Conservation (phyloP, 331 rosid species). For the Telfairia occidentalis region DNA sequence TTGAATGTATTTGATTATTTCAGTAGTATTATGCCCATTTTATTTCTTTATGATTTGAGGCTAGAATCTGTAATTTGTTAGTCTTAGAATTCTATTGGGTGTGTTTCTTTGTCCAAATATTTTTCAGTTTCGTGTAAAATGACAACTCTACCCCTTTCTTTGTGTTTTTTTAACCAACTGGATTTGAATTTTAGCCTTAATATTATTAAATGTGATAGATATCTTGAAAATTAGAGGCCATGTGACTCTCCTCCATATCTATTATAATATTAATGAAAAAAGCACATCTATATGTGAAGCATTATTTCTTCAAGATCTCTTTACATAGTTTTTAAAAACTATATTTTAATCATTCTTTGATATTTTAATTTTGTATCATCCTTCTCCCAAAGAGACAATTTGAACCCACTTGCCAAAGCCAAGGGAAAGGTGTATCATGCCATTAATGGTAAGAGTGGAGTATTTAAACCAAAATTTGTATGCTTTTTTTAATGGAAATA, state of each 20-base stretch:
- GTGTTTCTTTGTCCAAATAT: no score
- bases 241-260: neutral
- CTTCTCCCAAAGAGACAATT: neutral
- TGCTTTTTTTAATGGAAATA: no score
- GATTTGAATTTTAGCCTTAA: neutral
- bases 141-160: no score
- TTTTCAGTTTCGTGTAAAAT: no score
- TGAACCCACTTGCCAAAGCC: neutral
- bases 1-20: no score
- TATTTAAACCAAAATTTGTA: neutral
- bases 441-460: neutral
- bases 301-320: neutral
- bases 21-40: no score
- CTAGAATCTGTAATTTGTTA: no score
- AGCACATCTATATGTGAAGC: neutral
- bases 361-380: neutral
- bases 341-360: no score
- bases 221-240: neutral
- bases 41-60: no score
- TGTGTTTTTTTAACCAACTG: no score
- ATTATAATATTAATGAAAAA: neutral
- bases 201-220: neutral
- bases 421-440: neutral
- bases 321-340: neutral
- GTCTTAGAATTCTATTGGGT: no score